Evolutionary conservation across 768 basidiomycete species (phyloP), one percentile per base, ranked within the genome.

Genomic region (Boletellus emodensis): DNA sequence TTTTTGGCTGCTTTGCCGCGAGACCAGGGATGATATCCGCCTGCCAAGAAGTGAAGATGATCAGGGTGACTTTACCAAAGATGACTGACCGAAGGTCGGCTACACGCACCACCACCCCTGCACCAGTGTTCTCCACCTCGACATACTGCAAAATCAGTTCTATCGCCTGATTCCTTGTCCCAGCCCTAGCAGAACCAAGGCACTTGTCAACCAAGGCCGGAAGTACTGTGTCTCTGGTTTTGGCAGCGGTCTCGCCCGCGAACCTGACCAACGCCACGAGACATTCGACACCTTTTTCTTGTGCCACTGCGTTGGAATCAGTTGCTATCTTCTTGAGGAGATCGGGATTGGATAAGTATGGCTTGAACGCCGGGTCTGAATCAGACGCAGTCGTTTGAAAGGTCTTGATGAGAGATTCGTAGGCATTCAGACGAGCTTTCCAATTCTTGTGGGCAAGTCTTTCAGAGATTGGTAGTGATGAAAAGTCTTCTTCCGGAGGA

Each of bases 201-300:
- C 91, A 93, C 69, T 99, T 99, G 62, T 99, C 96, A 34, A 98
- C 94, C 52, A 99, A 71, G 4, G 87, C 86, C n/a, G 94, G 90
- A 8, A 96, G 75, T 9, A 99, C 84, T 3, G 75, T 77, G 45
- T 89, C 82, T 60, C 91, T 78, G 36, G 89, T 87, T 71, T 83
- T 85, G 41, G 87, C 87, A 40, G 87, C 83, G 40, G 79, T 85
- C 77, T 94, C 92, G 52, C 95, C 96, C 7, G 93, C 90, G 63
- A 85, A 91, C 71, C 93, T 91, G 58, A 96, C 84, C 51, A 98
- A 78, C 28, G 85, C 77, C 47, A 87, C 82, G 32, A 94, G 71
- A 59, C 88, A 92, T 64, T 97, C 95, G 6, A 98, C 80, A 30
- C 90, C 96, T 66, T 95, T 97, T 75, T 99, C 96, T 70, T 99